Base-by-base conservation (phyloP, 1,284 basidiomycete species). In the Austropuccinia psidii region DNA sequence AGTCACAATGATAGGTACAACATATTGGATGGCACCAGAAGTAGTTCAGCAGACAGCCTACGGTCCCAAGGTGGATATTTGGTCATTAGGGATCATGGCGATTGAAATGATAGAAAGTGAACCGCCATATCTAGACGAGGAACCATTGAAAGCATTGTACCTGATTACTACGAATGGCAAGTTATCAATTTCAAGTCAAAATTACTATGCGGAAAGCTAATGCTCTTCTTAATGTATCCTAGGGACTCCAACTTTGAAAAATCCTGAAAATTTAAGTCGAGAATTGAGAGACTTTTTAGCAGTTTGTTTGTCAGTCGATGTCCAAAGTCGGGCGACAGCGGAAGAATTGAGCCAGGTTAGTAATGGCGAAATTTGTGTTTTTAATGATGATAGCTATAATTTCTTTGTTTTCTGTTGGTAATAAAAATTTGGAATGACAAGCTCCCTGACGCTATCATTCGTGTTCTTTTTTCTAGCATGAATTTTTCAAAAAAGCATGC, bases 81-180 rank as follows among this genome's bases (percentile, higher is more conserved):
- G 95, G 95, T 96, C 93, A 4, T 85, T 98, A 15, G 95, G 95
- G 7, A 97, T 98, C 84, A 97, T 97, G 94, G 93, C 93, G 0
- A 98, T 98, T 79, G 95, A 98, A 83, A 98, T 98, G 95, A 97
- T 98, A 78, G 95, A 98, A 82, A 94, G 93, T 80, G 95, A 98
- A 81, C 95, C 95, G 2, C 95, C 95, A 2, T 98, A 98, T 81
- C 85, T 98, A 55, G 93, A 98, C 78, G 95, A 98, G 80, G 94
- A 98, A 79, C 95, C 95, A 0, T 84, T 98, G 77, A 98, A 97
- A 83, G 95, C 95, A 17, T 82, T 98, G 27, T 98, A 98, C 81
- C 84, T 98, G 75, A 98, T 98, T 78, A 95, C 95, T 27, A 98
- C 95, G 37, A 98, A 98, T 79, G 95, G 80, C 31, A 4, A 4